These are phyloP conservation scores for Vitellaria paradoxa DNA, from an alignment of 179 eudicot species.

Conservation along the genomic window DNA sequence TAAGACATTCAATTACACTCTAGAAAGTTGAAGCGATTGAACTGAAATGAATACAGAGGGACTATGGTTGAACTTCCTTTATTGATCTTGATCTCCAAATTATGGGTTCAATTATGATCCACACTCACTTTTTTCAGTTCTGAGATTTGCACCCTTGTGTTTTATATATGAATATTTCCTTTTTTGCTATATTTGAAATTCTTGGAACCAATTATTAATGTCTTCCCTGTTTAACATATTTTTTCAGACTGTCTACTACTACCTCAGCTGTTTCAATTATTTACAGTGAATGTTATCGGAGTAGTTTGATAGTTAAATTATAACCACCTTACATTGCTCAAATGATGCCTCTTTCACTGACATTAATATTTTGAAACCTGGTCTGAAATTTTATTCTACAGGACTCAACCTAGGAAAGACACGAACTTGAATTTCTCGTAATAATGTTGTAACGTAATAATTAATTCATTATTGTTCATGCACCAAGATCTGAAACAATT, in stretches of 20 bases:
- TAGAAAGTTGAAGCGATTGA: background rate
- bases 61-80: background rate
- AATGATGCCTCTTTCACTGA: background rate
- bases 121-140: background rate
- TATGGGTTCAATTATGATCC: background rate
- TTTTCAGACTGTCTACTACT: background rate
- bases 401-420: background rate
- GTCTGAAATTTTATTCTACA: background rate
- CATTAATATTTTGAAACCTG: background rate
- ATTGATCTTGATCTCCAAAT: background rate
- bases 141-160: conserved; percentile 6
- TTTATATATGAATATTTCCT: no score
- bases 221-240: background rate
- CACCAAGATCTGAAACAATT: conserved; percentile 17
- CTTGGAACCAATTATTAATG: background rate
- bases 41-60: background rate
- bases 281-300: background rate
- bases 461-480: background rate
- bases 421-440: background rate
- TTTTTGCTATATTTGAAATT: background rate
- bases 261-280: background rate
- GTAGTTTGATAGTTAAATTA: background rate
- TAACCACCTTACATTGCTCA: background rate
- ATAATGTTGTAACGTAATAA: background rate
- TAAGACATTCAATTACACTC: background rate